These are phyloP conservation scores for Ceratobasidium sp. DNA, from an alignment of 1,284 basidiomycete genomes.

Conservation along the genomic window DNA sequence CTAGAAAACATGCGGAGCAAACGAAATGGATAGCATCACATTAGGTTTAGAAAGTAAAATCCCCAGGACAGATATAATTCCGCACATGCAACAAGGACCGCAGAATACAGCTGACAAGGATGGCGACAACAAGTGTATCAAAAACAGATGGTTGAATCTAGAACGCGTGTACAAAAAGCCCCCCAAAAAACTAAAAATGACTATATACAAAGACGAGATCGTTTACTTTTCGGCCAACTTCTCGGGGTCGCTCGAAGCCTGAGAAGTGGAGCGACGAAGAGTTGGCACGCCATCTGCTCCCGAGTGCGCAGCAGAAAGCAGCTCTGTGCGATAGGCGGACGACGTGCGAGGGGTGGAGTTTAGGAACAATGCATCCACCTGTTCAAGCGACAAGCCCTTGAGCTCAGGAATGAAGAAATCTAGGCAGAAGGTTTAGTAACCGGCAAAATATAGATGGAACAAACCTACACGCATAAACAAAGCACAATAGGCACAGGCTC, in stretches of 20 bases:
- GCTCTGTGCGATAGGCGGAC: constrained; percentile 55
- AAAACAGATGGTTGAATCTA: constrained; percentile 17
- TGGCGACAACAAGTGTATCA: background rate
- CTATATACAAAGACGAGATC: background rate
- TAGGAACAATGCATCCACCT: constrained; percentile 71
- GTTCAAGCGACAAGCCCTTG: constrained; percentile 77
- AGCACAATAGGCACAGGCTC: constrained; percentile 41
- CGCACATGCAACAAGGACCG: background rate
- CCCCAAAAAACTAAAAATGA: background rate
- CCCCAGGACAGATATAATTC: background rate
- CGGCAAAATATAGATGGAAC: background rate
- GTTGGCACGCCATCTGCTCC: background rate
- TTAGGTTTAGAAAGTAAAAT: background rate
- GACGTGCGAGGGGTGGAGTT: constrained; percentile 63
- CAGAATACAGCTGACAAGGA: constrained; percentile 2
- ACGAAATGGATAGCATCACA: background rate
- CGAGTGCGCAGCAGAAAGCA: background rate
- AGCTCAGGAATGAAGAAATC: constrained; percentile 57
- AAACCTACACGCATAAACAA: constrained; percentile 35
- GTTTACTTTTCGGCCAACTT: constrained; percentile 12
- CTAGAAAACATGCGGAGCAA: background rate
- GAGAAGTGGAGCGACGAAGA: constrained; percentile 11
- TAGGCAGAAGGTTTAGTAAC: constrained; percentile 1
- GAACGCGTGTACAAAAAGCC: background rate
- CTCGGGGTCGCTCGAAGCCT: constrained; percentile 23